phyloP scores from a whole-genome alignment of 202 grass and related monocot genomes.

The Schoenoplectus tabernaemontani region DNA sequence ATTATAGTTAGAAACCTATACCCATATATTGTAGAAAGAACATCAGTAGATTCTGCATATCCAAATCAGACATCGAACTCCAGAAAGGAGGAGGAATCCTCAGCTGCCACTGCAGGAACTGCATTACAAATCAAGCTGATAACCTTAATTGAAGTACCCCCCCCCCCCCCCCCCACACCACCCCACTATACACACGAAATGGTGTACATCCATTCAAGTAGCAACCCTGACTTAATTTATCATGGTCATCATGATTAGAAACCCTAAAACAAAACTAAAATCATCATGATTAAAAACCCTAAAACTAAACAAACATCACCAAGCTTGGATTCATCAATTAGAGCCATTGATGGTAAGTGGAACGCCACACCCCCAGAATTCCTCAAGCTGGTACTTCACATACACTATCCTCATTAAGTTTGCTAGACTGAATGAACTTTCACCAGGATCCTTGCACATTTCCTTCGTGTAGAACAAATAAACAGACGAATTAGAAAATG shows the following conservation, averaged over 20 bases:
- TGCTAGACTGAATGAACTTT: constrained; percentile 39
- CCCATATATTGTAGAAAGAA: too few relatives aligned
- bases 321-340: constrained; percentile 21
- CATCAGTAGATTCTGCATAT: too few relatives aligned
- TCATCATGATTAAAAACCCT: too few relatives aligned
- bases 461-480: constrained; percentile 26
- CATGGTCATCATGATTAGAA: background rate
- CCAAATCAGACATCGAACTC: too few relatives aligned
- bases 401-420: constrained; percentile 41
- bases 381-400: constrained; percentile 50
- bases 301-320: too few relatives aligned
- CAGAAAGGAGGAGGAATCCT: too few relatives aligned
- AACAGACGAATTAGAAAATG: too few relatives aligned
- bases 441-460: constrained; percentile 39
- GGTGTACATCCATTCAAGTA: background rate
- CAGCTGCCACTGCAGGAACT: background rate
- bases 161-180: too few relatives aligned
- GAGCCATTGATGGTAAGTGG: constrained; percentile 27
- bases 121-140: background rate
- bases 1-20: too few relatives aligned
- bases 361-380: constrained; percentile 47
- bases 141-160: background rate
- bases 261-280: background rate
- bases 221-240: background rate
- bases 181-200: too few relatives aligned